Evolutionary conservation across 1,284 basidiomycete genomes (phyloP), one percentile per base, ranked within the genome.

Genomic region (Sporisorium graminicola): DNA sequence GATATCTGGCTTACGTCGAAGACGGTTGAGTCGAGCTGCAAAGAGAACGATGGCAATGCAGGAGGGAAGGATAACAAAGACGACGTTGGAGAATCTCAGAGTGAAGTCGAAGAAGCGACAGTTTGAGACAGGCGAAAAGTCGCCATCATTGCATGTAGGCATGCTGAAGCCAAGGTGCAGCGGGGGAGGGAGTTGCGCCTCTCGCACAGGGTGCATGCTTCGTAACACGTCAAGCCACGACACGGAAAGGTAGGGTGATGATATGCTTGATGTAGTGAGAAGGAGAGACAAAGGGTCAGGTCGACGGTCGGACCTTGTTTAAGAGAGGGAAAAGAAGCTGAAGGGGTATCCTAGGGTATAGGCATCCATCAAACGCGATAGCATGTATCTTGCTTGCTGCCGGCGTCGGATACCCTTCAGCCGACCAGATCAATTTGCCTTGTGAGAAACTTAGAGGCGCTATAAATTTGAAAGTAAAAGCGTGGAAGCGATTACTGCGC

Each of bases 21-120:
- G 52, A 12, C 55, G 35, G 12, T 35, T n/a, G 9, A 70, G 22
- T 14, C 63, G 49, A 6, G 50, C 47, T 5, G 37, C 18, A 8
- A 66, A 53, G 4, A 51, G 52, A 8, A 67, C 42, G n/a, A 78
- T 47, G 31, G 70, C 65, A 3, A 68, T 16, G 27, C 50, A 58
- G 7, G 77, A 63, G 10, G 77, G 74, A 9, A 73, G 37, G 42
- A 69, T 59, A 22, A 53, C 52, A 13, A 78, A 55, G 58, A 77
- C 35, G 46, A 44, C 29, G 69, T 78, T 78, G 24, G 65, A 65
- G 58, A 78, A 78, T 29, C 58, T 58, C n/a, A 76, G 20, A 7
- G 77, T 78, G 31, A 78, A 78, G 62, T 78, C 77, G 40, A 78
- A 78, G 57, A 62, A 74, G 24, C 77, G 73, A 51, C 77, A 78